Conservation (phyloP, 352 stramenopile species). For the Phytopythium aichiense region DNA sequence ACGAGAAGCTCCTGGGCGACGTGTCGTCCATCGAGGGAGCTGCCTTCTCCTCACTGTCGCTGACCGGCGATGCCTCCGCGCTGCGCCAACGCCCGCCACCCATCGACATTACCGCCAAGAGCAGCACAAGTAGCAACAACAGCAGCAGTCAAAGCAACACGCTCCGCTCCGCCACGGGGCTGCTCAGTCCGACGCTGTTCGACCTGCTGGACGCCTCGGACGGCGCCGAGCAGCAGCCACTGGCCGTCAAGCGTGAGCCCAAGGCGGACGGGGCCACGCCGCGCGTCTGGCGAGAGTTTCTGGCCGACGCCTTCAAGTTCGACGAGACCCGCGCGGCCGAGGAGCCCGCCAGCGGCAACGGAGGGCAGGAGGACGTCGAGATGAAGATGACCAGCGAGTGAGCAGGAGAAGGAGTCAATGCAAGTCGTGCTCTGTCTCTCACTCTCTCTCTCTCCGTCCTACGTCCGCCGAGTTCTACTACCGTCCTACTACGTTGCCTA, state of each 20-base stretch:
- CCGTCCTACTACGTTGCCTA: conserved; percentile 27
- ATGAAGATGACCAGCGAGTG: not conserved
- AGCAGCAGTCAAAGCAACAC: not conserved
- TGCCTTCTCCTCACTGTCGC: conserved; percentile 5
- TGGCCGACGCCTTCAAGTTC: conserved; percentile 71
- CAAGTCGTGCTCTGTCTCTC: not conserved
- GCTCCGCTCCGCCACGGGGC: conserved; percentile 12
- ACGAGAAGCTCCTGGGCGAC: conserved; percentile 77
- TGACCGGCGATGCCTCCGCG: not conserved
- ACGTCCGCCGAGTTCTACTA: conserved; percentile 1
- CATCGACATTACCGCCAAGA: conserved; percentile 9
- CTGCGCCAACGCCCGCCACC: conserved; percentile 1
- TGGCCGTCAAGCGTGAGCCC: conserved; percentile 8
- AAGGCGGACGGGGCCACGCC: conserved; percentile 29
- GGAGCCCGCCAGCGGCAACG: not conserved
- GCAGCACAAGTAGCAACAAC: not conserved
- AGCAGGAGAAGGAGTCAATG: not conserved
- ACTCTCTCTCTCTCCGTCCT: not conserved
- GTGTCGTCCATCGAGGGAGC: conserved; percentile 56
- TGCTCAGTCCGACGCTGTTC: conserved; percentile 78
- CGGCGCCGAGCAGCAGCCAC: not conserved
- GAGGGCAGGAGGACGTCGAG: not conserved
- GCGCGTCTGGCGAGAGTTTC: conserved; percentile 66
- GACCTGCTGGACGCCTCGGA: conserved; percentile 49
- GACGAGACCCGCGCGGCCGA: conserved; percentile 23